Base-by-base conservation (phyloP, 2,329 filamentous ascomycete species). In the Zalaria obscura region DNA sequence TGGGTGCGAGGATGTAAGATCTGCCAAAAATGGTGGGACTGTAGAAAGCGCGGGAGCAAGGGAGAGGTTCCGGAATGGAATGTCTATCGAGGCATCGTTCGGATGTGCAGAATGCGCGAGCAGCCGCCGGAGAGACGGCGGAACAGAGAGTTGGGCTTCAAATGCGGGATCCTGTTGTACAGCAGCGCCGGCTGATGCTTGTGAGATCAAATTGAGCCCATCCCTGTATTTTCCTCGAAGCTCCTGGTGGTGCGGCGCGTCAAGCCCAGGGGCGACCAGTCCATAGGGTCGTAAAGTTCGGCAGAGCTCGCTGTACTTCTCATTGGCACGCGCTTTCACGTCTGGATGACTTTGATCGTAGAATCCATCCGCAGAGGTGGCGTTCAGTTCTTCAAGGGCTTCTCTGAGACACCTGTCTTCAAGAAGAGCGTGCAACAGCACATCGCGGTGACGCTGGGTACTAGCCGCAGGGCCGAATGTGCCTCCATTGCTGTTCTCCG, bases 371-470 rank as follows among this genome's bases (percentile, higher is more conserved):
- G 55, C 55, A 27, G 18, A 42, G 6, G 33, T 34, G 9, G 39
- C 41, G 5, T 54, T 55, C 27, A 64, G 47, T 39, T 61, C 54
- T 11, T 58, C 50, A 31, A 62, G 53, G 7, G 63, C 62, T 39
- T 66, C 55, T 27, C 52, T 54, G 6, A 63, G 47, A 31, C 63
- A 63, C 40, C 62, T 59, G 36, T 67, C 61, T 49, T 69, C 66
- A 2, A 70, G 52, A 25, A 70, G 46, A 2, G 66, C 59, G 48
- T 68, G 65, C 4, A 70, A 47, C 7, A 68, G 46, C 9, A 65
- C 48, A 41, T 67, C 60, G 29, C 51, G 47, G 18, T 52, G 48
- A 27, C 45, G 33, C 38, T 45, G 25, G 36, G 41, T 35, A 34
- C 35, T n/a, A 40, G 36, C 26, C 40, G 39, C 3, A 31, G 40